Percentiles rank a stretch among this genome's conserved stretches.
Evolutionary conservation across 116 monocot species (phyloP).

Genomic region (Dioscorea cayenensis): DNA sequence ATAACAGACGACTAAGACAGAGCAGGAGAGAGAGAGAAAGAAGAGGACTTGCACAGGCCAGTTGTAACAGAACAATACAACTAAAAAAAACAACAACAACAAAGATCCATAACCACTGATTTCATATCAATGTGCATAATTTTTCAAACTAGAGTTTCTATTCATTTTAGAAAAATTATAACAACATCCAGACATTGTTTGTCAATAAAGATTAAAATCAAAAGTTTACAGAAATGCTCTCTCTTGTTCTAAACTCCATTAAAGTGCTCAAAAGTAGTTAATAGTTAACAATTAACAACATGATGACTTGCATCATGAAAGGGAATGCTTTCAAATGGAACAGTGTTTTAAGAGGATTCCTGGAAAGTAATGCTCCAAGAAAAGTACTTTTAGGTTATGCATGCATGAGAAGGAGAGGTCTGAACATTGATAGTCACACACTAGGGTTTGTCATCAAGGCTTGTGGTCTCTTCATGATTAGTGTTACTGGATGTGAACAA

Average conservation of each 20-base stretch:
- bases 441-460: conserved; percentile 23
- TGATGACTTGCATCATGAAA: background rate
- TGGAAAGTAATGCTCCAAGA: conserved; percentile 10
- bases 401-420: background rate
- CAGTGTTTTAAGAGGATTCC: conserved; percentile 3
- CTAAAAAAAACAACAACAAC: too few species aligned
- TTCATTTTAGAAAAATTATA: too few species aligned
- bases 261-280: background rate
- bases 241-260: background rate
- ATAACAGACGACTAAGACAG: too few species aligned
- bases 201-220: too few species aligned
- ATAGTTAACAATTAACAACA: background rate
- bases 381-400: conserved; percentile 13
- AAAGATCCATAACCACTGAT: too few species aligned
- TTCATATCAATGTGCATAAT: too few species aligned
- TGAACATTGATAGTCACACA: conserved; percentile 17
- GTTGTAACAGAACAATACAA: too few species aligned
- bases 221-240: too few species aligned
- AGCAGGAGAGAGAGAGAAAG: too few species aligned
- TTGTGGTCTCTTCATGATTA: background rate
- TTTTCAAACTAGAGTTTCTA: too few species aligned
- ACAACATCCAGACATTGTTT: too few species aligned
- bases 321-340: conserved; percentile 20
- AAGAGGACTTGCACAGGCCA: too few species aligned
- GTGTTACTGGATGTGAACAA: conserved; percentile 4